Conservation (phyloP, 352 stramenopile species). For the Aphanomyces invadans region DNA sequence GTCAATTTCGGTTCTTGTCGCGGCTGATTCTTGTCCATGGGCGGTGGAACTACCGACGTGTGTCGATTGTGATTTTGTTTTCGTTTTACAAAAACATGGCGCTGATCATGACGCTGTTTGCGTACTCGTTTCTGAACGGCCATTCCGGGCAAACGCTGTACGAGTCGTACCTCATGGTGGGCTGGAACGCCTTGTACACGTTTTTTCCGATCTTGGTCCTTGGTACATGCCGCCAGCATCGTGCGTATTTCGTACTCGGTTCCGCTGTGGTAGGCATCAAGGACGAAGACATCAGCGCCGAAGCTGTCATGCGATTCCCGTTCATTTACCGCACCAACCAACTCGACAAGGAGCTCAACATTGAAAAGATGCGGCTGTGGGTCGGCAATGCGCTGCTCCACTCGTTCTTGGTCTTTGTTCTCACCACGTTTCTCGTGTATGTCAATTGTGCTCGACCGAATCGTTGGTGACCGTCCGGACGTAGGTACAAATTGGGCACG, state of each 20-base stretch:
- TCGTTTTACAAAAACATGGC: slow-evolving; percentile 90
- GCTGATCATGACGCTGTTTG: slow-evolving; percentile 92
- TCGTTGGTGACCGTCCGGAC: background rate
- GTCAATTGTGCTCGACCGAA: background rate
- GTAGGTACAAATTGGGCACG: slow-evolving; percentile 19
- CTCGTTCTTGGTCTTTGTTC: slow-evolving; percentile 62
- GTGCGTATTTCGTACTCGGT: background rate
- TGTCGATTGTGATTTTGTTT: slow-evolving; percentile 76
- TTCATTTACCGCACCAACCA: slow-evolving; percentile 60
- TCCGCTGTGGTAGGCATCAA: slow-evolving; percentile 33
- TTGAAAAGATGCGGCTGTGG: slow-evolving; percentile 44
- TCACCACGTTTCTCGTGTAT: slow-evolving; percentile 32
- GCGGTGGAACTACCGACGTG: slow-evolving; percentile 76
- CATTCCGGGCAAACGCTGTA: slow-evolving; percentile 89
- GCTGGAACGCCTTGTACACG: slow-evolving; percentile 94
- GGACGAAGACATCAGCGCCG: slow-evolving; percentile 75
- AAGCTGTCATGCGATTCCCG: slow-evolving; percentile 56
- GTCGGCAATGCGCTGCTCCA: slow-evolving; percentile 67
- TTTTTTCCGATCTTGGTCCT: slow-evolving; percentile 89
- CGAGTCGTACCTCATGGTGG: slow-evolving; percentile 82
- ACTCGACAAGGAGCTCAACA: slow-evolving; percentile 22
- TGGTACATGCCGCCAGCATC: no score
- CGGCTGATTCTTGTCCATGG: slow-evolving; percentile 72
- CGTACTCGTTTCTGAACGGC: slow-evolving; percentile 88
- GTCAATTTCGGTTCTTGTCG: slow-evolving; percentile 72